phyloP scores from a whole-genome alignment of 2,329 filamentous ascomycete genomes.

The Zopfia rhizophila region DNA sequence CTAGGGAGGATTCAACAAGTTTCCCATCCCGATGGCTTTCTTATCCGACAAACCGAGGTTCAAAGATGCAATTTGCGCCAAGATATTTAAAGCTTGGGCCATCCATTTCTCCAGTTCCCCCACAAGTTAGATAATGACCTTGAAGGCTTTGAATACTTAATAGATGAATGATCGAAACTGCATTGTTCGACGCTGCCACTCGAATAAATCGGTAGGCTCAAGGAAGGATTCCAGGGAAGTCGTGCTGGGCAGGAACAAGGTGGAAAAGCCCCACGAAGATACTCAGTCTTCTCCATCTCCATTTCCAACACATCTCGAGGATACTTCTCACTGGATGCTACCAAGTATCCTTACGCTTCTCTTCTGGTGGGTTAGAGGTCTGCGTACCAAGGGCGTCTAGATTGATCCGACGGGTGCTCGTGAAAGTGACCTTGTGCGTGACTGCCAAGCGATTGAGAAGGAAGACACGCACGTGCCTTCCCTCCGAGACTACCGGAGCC shows the following conservation, averaged over 20 bases:
- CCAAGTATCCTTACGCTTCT: too few relatives aligned
- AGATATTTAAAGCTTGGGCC: constrained; percentile 11
- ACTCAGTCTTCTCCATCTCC: not conserved
- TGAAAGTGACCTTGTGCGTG: not conserved
- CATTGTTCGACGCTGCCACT: too few relatives aligned
- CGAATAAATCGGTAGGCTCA: too few relatives aligned
- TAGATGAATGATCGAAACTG: too few relatives aligned
- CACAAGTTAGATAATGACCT: too few relatives aligned
- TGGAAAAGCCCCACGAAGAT: not conserved
- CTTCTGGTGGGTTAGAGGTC: too few relatives aligned
- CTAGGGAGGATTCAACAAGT: constrained; percentile 14
- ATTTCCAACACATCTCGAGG: too few relatives aligned
- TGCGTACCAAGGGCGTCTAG: too few relatives aligned
- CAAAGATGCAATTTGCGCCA: constrained; percentile 25
- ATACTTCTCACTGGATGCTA: too few relatives aligned
- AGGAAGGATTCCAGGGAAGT: not conserved
- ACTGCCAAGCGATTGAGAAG: constrained; percentile 8
- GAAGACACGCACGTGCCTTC: constrained; percentile 27
- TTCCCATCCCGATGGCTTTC: constrained; percentile 33
- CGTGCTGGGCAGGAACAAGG: not conserved
- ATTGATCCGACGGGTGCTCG: not conserved
- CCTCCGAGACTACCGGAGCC: too few relatives aligned
- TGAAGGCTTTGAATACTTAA: too few relatives aligned
- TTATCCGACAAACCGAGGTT: constrained; percentile 41
- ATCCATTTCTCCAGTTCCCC: too few relatives aligned